These are phyloP conservation scores for Ganoderma boninense DNA, from an alignment of 1,284 basidiomycete genomes.

Conservation along the genomic window DNA sequence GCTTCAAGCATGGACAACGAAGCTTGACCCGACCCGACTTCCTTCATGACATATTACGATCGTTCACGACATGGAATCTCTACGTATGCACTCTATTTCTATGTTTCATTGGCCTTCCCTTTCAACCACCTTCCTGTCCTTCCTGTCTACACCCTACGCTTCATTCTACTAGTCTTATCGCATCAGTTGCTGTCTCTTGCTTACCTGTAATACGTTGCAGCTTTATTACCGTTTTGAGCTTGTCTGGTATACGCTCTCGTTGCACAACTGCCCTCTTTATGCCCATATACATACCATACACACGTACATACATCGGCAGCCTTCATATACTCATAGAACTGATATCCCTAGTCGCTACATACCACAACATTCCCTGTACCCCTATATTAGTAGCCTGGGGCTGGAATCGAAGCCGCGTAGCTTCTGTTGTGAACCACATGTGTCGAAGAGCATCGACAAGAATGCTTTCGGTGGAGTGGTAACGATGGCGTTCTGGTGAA, in stretches of 20 bases:
- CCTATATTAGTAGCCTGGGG: conserved; percentile 34
- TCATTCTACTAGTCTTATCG: conserved; percentile 16
- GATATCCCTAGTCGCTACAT: conserved; percentile 39
- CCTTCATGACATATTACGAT: conserved; percentile 35
- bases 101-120: conserved; percentile 9
- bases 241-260: conserved; percentile 17
- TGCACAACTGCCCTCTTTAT: conserved; percentile 31
- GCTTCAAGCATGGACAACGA: conserved; percentile 82
- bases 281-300: conserved; percentile 31
- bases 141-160: conserved; percentile 4
- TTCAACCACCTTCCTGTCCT: conserved; percentile 5
- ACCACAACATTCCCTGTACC: conserved; percentile 33
- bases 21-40: conserved; percentile 78
- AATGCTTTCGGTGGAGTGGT: neutral
- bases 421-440: conserved; percentile 15
- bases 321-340: conserved; percentile 37
- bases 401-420: conserved; percentile 23
- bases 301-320: conserved; percentile 21
- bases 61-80: conserved; percentile 18
- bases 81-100: conserved; percentile 15
- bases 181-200: conserved; percentile 27
- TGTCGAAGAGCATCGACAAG: neutral
- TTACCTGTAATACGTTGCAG: conserved; percentile 22
- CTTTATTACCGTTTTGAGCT: conserved; percentile 15
- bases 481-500: neutral